phyloP scores from a whole-genome alignment of 179 eudicot species.

The Sideroxylon spinosum region DNA sequence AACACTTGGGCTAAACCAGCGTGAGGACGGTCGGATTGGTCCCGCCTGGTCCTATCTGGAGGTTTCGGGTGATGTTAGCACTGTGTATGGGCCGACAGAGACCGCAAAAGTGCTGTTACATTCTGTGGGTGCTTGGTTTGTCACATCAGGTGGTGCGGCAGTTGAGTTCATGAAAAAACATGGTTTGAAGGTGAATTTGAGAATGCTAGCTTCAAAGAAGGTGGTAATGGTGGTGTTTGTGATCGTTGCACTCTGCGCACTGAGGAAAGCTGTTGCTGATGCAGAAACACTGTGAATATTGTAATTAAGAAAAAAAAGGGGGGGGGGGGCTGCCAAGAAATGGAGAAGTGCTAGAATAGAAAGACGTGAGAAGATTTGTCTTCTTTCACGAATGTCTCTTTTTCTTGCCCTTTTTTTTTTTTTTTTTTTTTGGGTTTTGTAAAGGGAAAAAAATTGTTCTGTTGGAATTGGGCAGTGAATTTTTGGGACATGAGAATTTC shows the following conservation, averaged over 20 bases:
- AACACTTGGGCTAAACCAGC: slow-evolving; percentile 53
- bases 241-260: slow-evolving; percentile 10
- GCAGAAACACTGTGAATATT: slow-evolving; percentile 24
- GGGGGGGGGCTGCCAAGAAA: not conserved
- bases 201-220: slow-evolving; percentile 88
- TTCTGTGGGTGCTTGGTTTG: slow-evolving; percentile 37
- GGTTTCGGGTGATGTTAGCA: slow-evolving; percentile 31
- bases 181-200: slow-evolving; percentile 69
- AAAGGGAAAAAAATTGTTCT: not conserved
- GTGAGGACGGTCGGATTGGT: slow-evolving; percentile 20
- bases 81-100: slow-evolving; percentile 46
- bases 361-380: not conserved
- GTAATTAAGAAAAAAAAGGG: not conserved
- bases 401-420: too few relatives aligned
- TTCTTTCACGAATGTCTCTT: not conserved
- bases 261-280: slow-evolving; percentile 40
- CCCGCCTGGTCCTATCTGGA: slow-evolving; percentile 52
- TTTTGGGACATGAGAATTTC: not conserved
- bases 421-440: too few relatives aligned
- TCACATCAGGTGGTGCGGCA: slow-evolving; percentile 26
- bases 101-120: slow-evolving; percentile 37
- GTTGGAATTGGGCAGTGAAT: slow-evolving; percentile 8
- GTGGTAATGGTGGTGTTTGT: slow-evolving; percentile 46
- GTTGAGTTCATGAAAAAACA: slow-evolving; percentile 57
- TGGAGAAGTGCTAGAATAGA: not conserved